Base-by-base conservation (phyloP, 805 yeast species). In the Lipomyces sp. region DNA sequence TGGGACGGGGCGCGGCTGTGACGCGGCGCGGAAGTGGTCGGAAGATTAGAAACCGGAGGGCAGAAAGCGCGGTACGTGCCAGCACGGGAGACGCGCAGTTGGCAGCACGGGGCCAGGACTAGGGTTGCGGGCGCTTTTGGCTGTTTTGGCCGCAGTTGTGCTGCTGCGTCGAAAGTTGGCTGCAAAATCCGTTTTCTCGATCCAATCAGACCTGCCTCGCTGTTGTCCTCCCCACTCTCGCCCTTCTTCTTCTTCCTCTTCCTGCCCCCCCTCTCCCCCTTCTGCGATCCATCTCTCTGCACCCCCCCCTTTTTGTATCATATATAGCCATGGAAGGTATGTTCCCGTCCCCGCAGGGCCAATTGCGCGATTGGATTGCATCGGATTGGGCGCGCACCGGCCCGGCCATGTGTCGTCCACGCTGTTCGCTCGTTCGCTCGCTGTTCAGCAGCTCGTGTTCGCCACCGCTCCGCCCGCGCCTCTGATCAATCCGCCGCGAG, bases 251-350 rank as follows among this genome's bases (percentile, higher is more conserved):
- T 22, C 42, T 36, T 47, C 21, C 23, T 35, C 23, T 42, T 39
- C 40, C 38, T 36, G 33, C 38, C 29, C 41, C 38, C 53, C 16
- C 37, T 36, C 54, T 32, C 42, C 26, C 37, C 33, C 45, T 21
- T 52, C 35, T 22, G 49, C 41, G 23, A 21, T 38, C 38, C 7
- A 16, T 38, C 47, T 33, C 47, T 29, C 43, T 43, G 33, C 21
- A 13, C 42, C 34, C 47, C 43, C 28, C 43, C 37, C 18, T 11
- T n/a, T n/a, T n/a, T n/a, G n/a, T n/a, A n/a, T n/a, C 28, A 40
- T n/a, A 45, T 32, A 39, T 39, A 49, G 28, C 49, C 38, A 53
- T 53, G 57, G 57, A 53, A 51, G 55, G 57, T 53, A 51, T 14
- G 58, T 32, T 28, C 21, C 28, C 13, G 16, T 23, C 22, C 34